Evolutionary conservation across 768 basidiomycete species (phyloP), one percentile per base, ranked within the genome.

Genomic region (Boletus rubroflammeus): DNA sequence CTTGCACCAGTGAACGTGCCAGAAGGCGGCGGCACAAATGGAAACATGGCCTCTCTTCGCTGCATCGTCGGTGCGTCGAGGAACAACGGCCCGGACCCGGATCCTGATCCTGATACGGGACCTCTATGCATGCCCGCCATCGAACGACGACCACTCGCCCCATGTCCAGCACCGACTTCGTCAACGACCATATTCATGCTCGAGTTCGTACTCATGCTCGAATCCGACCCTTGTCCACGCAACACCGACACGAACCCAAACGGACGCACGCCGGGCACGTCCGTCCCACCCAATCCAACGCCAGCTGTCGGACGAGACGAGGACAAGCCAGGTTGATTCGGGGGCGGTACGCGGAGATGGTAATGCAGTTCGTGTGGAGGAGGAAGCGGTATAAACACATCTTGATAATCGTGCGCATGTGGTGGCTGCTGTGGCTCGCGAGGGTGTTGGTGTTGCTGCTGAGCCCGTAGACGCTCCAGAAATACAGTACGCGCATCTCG

Each of bases 221-320:
- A 50, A 51, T 58, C 54, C 1, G 59, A 58, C 10, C 55, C 66
- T 38, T 58, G 66, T 29, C 58, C 60, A 8, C 55, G 57, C 51
- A 48, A 31, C 21, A 49, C 26, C 42, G 64, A 32, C 23, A 51
- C 14, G 38, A 62, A 63, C 40, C 61, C 57, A 26, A 53, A 47
- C 26, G 57, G 47, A 31, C 62, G 65, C 39, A 19, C 29, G 2
- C 56, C 42, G 14, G 61, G 13, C 13, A 55, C 55, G 9, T 63
- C 61, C 17, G 54, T 53, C 17, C 49, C 49, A n/a, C 17, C 17
- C 10, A 29, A n/a, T 2, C 45, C 54, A 28, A 15, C 10, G 2
- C 49, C 47, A 11, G 32, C 23, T 5, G 51, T n/a, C 44, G 51
- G 44, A 19, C 59, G 62, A 44, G 53, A 31, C 21, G 49, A 28